These are phyloP conservation scores for Apiotrichum veenhuisii DNA, from an alignment of 1,284 basidiomycete species.

Conservation along the genomic window DNA sequence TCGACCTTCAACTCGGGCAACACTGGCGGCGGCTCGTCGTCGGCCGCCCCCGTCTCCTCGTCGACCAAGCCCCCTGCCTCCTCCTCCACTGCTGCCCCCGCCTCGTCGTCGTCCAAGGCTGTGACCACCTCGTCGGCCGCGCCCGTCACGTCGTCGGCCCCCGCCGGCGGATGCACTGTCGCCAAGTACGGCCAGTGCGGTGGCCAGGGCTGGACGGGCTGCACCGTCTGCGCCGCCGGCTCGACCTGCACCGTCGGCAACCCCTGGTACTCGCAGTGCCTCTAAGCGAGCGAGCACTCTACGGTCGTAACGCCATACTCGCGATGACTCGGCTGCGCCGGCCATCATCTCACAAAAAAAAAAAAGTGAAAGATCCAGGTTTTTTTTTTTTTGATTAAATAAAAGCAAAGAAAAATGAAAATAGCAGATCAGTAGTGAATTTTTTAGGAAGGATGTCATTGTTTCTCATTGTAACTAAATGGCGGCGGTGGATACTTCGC, in stretches of 20 bases:
- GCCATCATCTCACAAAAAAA: no score
- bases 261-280: slow-evolving; percentile 7
- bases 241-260: slow-evolving; percentile 1
- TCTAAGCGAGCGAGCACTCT: background rate
- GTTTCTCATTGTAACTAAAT: no score
- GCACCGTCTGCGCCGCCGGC: background rate
- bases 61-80: background rate
- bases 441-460: no score
- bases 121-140: background rate
- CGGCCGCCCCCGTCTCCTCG: background rate
- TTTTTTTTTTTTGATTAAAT: no score
- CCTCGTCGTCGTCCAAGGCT: background rate
- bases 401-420: no score
- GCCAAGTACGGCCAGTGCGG: slow-evolving; percentile 3
- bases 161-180: background rate
- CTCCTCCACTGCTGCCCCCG: background rate
- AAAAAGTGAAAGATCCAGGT: no score
- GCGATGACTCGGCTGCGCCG: no score
- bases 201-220: background rate
- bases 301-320: no score
- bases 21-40: background rate
- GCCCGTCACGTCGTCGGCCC: background rate
- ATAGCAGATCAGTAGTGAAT: no score
- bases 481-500: no score
- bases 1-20: background rate